These are phyloP conservation scores for Saturnispora dispora DNA, from an alignment of 805 yeast genomes.

Conservation along the genomic window DNA sequence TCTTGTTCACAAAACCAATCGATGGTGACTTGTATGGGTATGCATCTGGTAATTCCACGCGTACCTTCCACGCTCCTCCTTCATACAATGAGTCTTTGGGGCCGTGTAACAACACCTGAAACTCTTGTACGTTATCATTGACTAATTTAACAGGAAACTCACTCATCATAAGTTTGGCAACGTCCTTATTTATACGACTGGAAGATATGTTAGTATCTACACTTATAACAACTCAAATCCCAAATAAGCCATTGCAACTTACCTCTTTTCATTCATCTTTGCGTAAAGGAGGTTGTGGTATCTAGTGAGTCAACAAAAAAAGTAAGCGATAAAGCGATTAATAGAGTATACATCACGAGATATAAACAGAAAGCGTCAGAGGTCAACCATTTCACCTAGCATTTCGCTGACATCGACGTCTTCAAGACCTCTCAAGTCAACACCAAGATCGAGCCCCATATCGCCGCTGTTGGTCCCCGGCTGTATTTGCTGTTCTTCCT, in stretches of 20 bases:
- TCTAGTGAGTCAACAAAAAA: not conserved
- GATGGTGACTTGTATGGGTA: slow-evolving; percentile 96
- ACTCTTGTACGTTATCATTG: slow-evolving; percentile 72
- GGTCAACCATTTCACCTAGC: slow-evolving; percentile 4
- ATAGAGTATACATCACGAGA: not conserved
- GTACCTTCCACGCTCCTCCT: slow-evolving; percentile 82
- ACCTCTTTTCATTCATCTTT: slow-evolving; percentile 2
- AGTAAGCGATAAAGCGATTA: not conserved
- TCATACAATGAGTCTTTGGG: slow-evolving; percentile 84
- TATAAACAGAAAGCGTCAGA: not conserved
- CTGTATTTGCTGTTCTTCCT: not conserved
- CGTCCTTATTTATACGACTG: slow-evolving; percentile 86
- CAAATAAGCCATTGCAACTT: not conserved
- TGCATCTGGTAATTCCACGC: slow-evolving; percentile 90
- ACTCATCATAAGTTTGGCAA: slow-evolving; percentile 92
- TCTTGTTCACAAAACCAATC: slow-evolving; percentile 84
- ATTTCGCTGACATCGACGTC: slow-evolving; percentile 5
- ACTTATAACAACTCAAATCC: not conserved
- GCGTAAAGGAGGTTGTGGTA: not conserved
- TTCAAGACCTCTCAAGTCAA: not conserved
- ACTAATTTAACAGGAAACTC: slow-evolving; percentile 80
- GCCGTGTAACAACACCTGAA: slow-evolving; percentile 75
- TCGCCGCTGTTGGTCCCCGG: not conserved
- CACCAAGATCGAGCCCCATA: slow-evolving; percentile 3
- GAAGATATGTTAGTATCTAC: slow-evolving; percentile 4